Conservation (phyloP, 2,329 filamentous ascomycete species). For the Claviceps fusiformis region DNA sequence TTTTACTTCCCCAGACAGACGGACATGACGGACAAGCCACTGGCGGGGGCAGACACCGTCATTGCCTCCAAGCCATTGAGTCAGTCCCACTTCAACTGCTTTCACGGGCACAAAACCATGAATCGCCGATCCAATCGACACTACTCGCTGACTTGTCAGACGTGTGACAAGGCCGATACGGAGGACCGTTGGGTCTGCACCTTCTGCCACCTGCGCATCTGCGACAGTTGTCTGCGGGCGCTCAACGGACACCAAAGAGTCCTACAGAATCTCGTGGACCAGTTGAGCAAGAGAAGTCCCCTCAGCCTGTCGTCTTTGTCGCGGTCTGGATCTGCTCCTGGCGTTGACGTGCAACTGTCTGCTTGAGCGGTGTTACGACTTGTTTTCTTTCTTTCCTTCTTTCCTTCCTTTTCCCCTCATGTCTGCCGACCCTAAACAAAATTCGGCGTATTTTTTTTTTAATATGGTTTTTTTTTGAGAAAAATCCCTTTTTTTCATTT, state of each 20-base stretch:
- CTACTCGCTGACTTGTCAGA: conserved; percentile 40
- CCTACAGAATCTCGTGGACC: conserved; percentile 27
- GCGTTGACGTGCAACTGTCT: background rate
- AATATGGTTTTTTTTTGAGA: too few species aligned
- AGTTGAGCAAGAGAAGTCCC: conserved; percentile 9
- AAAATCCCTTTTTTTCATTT: background rate
- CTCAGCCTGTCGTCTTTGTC: conserved; percentile 10
- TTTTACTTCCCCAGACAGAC: conserved; percentile 24
- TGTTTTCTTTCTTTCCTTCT: background rate
- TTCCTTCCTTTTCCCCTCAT: too few species aligned
- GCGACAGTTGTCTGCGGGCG: conserved; percentile 30
- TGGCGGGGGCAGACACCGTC: conserved; percentile 20
- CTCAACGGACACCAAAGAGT: conserved; percentile 29
- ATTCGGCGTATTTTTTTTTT: too few species aligned
- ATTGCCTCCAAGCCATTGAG: conserved; percentile 30
- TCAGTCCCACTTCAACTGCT: conserved; percentile 32
- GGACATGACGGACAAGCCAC: conserved; percentile 12
- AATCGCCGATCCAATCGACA: conserved; percentile 31
- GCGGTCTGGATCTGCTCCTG: conserved; percentile 11
- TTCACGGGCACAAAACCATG: conserved; percentile 34
- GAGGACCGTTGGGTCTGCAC: conserved; percentile 33
- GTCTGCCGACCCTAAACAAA: too few species aligned
- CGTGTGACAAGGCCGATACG: conserved; percentile 32
- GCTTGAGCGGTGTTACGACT: background rate
- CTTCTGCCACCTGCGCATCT: conserved; percentile 39